A percentile compares a stretch with the other conserved stretches of the same genome.
Conservation (phyloP, 129 eudicot genomes). For the Pseudognaphalium luteoalbum region DNA sequence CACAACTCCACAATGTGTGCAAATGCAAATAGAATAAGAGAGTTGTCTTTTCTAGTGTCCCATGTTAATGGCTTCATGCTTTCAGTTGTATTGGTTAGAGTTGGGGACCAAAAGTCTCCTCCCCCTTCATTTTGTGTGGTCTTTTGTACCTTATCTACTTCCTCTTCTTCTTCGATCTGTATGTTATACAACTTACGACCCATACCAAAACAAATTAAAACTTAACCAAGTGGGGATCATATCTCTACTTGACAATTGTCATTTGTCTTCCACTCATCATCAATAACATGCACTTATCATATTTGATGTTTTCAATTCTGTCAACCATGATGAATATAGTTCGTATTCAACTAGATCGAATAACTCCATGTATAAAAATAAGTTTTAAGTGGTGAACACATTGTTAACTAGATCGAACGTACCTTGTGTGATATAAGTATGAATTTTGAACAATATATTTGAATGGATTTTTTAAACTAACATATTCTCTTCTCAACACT, state of each 20-base stretch:
- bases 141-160: constrained; percentile 30
- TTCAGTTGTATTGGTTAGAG: background rate
- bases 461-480: too few relatives aligned
- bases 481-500: too few relatives aligned
- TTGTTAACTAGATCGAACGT: too few relatives aligned
- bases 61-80: constrained; percentile 33
- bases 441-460: too few relatives aligned
- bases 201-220: constrained; percentile 10
- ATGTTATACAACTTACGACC: background rate
- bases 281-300: constrained; percentile 8
- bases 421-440: too few relatives aligned
- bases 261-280: background rate
- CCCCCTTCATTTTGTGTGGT: constrained; percentile 32
- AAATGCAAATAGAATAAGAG: constrained; percentile 35
- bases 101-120: constrained; percentile 41
- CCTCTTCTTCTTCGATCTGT: constrained; percentile 10
- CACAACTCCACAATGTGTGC: constrained; percentile 35
- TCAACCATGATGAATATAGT: background rate
- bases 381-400: too few relatives aligned
- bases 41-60: constrained; percentile 40
- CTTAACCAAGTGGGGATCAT: constrained; percentile 15
- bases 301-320: constrained; percentile 33
- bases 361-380: too few relatives aligned
- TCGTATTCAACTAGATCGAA: too few relatives aligned
- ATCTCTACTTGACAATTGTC: constrained; percentile 12